A percentile compares a stretch with the other conserved stretches of the same genome.
Evolutionary conservation across 2,329 filamentous ascomycete species (phyloP).

Genomic region (Microthyrium microscopicum): DNA sequence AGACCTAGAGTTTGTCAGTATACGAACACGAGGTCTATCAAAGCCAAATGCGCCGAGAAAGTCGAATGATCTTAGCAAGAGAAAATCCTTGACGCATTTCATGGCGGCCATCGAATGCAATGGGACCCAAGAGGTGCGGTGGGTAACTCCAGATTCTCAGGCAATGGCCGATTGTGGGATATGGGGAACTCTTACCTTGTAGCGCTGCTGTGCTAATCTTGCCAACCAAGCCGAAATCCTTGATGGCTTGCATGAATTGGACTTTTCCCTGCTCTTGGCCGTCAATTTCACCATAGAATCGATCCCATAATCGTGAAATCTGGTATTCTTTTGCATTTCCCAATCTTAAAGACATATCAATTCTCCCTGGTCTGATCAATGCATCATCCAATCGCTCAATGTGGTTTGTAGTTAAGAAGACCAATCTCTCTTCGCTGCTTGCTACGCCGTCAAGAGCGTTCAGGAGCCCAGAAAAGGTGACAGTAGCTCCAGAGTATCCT

Average conservation of each 20-base stretch:
- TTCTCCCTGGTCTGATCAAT: conserved; percentile 73
- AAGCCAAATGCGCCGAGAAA: too few relatives aligned
- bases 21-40: too few relatives aligned
- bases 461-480: conserved; percentile 84
- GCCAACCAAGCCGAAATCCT: conserved; percentile 53
- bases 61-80: too few relatives aligned
- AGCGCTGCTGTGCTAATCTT: conserved; percentile 74
- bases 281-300: conserved; percentile 83
- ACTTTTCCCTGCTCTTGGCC: conserved; percentile 41
- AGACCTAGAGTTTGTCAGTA: too few relatives aligned
- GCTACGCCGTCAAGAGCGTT: conserved; percentile 66
- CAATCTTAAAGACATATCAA: conserved; percentile 83
- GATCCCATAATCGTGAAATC: conserved; percentile 75
- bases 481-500: conserved; percentile 72
- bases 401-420: conserved; percentile 91
- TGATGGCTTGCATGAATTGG: conserved; percentile 54
- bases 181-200: too few relatives aligned
- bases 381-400: conserved; percentile 80
- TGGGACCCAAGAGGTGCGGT: too few relatives aligned
- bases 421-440: conserved; percentile 81
- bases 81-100: too few relatives aligned
- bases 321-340: conserved; percentile 78
- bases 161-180: too few relatives aligned
- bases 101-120: too few relatives aligned
- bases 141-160: too few relatives aligned